Evolutionary conservation across 768 basidiomycete genomes (phyloP), one percentile per base, ranked within the genome.

Genomic region (Leucogyrophana mollusca): DNA sequence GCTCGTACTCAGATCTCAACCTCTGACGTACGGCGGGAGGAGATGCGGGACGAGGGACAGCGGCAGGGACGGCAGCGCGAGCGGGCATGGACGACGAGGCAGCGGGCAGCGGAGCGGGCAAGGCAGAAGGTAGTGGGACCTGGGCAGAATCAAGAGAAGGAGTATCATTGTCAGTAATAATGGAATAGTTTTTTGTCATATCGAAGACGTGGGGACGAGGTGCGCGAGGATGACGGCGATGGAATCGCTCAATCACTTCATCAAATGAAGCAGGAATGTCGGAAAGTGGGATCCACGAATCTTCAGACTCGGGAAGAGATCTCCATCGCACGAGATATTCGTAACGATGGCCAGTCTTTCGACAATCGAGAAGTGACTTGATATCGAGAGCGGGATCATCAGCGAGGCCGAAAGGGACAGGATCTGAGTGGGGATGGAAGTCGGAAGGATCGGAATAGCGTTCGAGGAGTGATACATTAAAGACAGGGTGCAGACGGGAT

Each of bases 381-480:
- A 52, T 52, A 9, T 27, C 9, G 30, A 37, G 22, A 20, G 45
- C 7, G 0, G 45, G 36, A 7, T 49, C 35, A 4, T 49, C 22
- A 4, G 14, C 9, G n/a, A n/a, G n/a, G n/a, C 13, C 17, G n/a
- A 52, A 34, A 7, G 46, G 47, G 25, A 34, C 18, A 13, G 43
- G 51, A 17, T 51, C 30, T 20, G 62, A 46, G 32, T 64, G 65
- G 10, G 57, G 34, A 33, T 64, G 67, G 42, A 69, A 65, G 21
- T 61, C 47, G 9, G 66, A 65, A 21, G 70, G 70, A 35, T 61
- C 60, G 4, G 45, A 36, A 40, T 66, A 67, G 10, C 59, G 63
- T 52, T 65, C 57, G n/a, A 68, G 60, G 24, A 69, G 68, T 5
- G 65, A 70, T 17, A 61, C 58, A 49, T 73, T 59, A 56, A 74